Base-by-base conservation (phyloP, 1,284 basidiomycete genomes). In the Amylostereum areolatum region DNA sequence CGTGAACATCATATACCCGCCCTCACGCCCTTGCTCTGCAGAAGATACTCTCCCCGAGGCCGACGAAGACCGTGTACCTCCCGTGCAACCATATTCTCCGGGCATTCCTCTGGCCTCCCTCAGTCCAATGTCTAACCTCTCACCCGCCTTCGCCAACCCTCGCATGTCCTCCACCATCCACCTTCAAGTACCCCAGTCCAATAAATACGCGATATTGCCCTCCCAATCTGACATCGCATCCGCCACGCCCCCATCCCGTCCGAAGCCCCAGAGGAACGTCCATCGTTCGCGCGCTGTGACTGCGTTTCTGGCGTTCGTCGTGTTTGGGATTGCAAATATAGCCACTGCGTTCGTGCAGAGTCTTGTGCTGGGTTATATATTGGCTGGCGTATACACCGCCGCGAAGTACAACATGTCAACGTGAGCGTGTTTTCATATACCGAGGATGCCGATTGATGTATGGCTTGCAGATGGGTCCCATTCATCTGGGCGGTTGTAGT, bases 381-480 rank as follows among this genome's bases (percentile, higher is more conserved):
- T 88, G 35, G 78, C 79, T 25, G 88, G 81, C 1, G 66, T 92
- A 18, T 92, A 81, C 65, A 73, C 71, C 37, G 78, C 85, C 0
- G 88, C 74, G 2, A 66, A 75, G 31, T 91, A 85, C 57, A 77
- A 81, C 54, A 85, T 93, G 78, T 90, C 87, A 9, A 92, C 90
- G 82, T 91, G 62, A 18, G 18, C 58, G 84, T 75, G 77, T 71
- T n/a, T 18, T 18, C 18, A 18, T 18, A 18, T 1, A 39, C 35
- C 47, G 40, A 8, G 39, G n/a, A 28, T 50, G 42, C 47, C 45
- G 42, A n/a, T 33, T 18, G 28, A 32, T 34, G 39, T 30, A 46
- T 29, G 34, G 32, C 18, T 3, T 27, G 8, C 11, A 90, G 87
- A 47, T 92, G 89, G 89, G 75, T 92, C 43, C 90, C 90, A 4